These are phyloP conservation scores for Aleurites moluccanus DNA, from an alignment of 441 rosid species.

Conservation along the genomic window DNA sequence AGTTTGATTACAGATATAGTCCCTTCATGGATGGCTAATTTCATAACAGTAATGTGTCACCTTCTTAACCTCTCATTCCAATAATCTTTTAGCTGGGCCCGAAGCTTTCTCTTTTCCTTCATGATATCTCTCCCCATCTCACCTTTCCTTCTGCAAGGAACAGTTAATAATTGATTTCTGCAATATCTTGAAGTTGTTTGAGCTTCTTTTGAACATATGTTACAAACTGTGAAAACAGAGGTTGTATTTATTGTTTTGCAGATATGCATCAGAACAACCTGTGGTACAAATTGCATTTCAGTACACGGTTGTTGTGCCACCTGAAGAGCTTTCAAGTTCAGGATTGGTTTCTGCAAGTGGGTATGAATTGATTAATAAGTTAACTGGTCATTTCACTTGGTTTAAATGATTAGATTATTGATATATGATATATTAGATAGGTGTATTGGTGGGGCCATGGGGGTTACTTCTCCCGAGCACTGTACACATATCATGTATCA, in stretches of 20 bases:
- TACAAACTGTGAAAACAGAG: not conserved
- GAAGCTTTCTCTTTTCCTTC: not conserved
- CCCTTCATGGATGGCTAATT: not conserved
- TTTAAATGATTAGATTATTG: conserved; percentile 6
- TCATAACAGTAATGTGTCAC: not conserved
- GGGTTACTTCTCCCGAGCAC: conserved; percentile 2
- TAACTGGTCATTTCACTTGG: not conserved
- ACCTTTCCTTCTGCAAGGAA: conserved; percentile 2
- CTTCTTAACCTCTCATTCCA: not conserved
- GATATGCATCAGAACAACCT: conserved; percentile 83
- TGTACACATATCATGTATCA: not conserved
- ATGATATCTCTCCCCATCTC: not conserved
- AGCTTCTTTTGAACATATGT: conserved; percentile 4
- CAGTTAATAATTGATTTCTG: not conserved
- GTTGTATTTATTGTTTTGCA: conserved; percentile 33
- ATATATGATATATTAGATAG: not conserved
- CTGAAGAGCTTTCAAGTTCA: conserved; percentile 65
- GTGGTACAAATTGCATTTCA: conserved; percentile 93
- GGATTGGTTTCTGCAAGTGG: conserved; percentile 58
- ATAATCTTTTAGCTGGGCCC: not conserved
- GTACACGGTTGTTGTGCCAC: conserved; percentile 84
- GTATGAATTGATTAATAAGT: conserved; percentile 41
- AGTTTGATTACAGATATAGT: not conserved
- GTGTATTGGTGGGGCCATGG: not conserved
- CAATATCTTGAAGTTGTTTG: not conserved